phyloP scores from a whole-genome alignment of 75 land plant genomes.

The Picea sitchensis region DNA sequence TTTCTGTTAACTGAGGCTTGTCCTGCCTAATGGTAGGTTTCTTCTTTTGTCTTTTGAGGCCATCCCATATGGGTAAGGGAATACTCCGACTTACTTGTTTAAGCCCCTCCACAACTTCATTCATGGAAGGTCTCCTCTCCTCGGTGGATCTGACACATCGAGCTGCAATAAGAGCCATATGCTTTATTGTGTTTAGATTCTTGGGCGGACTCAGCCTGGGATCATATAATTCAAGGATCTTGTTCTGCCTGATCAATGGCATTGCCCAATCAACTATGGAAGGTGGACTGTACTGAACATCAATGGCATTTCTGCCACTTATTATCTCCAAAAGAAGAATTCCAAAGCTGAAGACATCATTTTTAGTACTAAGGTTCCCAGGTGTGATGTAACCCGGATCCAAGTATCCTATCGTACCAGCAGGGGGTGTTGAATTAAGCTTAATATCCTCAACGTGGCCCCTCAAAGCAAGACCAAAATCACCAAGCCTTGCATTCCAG shows the following conservation, averaged over 20 bases:
- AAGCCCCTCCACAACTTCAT: too few species aligned
- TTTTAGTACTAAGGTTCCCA: conserved; percentile 75
- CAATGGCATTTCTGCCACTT: conserved; percentile 88
- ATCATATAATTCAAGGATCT: conserved; percentile 53
- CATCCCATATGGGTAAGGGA: too few species aligned
- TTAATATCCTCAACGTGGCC: conserved; percentile 26
- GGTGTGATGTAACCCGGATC: conserved; percentile 88
- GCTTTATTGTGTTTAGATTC: too few species aligned
- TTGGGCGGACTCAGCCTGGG: conserved; percentile 55
- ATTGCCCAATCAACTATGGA: conserved; percentile 87
- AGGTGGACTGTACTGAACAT: conserved; percentile 66
- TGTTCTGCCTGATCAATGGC: conserved; percentile 69
- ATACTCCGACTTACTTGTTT: too few species aligned
- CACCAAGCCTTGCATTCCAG: conserved; percentile 79
- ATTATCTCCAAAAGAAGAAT: conserved; percentile 85
- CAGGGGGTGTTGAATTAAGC: conserved; percentile 59
- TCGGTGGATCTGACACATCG: too few species aligned
- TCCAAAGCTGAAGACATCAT: conserved; percentile 93
- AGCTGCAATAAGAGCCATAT: too few species aligned
- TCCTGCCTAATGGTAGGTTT: background rate
- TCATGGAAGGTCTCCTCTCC: too few species aligned
- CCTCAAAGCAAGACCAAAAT: conserved; percentile 79
- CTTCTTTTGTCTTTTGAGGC: too few species aligned
- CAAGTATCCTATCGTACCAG: conserved; percentile 76
- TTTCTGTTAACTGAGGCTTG: background rate